Evolutionary conservation across 2,329 filamentous ascomycete genomes (phyloP).

Genomic region (Talaromyces sp.): DNA sequence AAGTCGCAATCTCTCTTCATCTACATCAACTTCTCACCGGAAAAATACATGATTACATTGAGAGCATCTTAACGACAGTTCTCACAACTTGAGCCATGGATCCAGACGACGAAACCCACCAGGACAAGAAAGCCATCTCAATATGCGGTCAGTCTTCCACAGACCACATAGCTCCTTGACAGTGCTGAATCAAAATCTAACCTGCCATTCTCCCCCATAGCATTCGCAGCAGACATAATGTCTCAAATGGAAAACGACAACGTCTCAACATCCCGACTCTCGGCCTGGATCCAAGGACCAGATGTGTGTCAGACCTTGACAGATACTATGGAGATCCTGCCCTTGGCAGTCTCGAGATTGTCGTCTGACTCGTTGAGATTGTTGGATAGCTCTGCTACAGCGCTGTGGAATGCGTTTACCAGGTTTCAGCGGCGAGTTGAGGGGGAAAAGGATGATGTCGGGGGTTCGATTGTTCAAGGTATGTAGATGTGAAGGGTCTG

Average conservation of each 20-base stretch:
- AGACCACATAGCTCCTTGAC: too few species aligned
- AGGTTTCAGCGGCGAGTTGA: conserved; percentile 18
- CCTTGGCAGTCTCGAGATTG: neutral
- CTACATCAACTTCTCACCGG: neutral
- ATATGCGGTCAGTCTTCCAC: conserved; percentile 9
- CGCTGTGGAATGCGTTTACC: conserved; percentile 37
- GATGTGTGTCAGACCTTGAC: conserved; percentile 16
- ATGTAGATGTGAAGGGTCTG: conserved; percentile 1
- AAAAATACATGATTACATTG: neutral
- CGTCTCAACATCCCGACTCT: neutral
- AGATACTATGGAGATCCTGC: conserved; percentile 17
- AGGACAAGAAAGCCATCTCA: conserved; percentile 8
- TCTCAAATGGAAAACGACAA: conserved; percentile 7
- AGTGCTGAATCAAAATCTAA: neutral
- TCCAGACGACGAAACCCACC: neutral
- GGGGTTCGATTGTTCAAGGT: conserved; percentile 20
- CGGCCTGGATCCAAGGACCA: neutral
- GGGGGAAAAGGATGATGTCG: conserved; percentile 5
- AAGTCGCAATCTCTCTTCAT: neutral
- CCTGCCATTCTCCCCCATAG: conserved; percentile 15
- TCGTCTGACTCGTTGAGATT: conserved; percentile 13
- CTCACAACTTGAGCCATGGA: neutral
- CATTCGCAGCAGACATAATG: conserved; percentile 18
- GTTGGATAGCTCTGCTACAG: conserved; percentile 22
- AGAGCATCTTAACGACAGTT: neutral